Evolutionary conservation across 345 rosid genomes (phyloP).

Genomic region (Eucalyptus shirleyi): DNA sequence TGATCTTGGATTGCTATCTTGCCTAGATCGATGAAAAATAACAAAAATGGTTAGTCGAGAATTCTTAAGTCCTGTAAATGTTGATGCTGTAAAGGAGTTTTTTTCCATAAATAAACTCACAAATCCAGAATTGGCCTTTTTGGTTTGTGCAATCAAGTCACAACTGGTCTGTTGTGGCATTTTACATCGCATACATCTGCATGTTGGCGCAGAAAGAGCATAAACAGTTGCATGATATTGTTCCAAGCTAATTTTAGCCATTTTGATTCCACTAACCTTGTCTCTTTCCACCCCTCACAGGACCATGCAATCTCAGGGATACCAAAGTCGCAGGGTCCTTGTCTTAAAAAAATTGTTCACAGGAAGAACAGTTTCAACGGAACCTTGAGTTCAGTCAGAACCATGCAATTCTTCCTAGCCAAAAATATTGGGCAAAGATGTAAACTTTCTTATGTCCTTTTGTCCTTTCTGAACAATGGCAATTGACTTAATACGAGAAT

Average conservation of each 20-base stretch:
- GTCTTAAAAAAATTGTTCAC: neutral
- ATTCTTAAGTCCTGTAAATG: neutral
- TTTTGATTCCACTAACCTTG: neutral
- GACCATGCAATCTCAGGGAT: neutral
- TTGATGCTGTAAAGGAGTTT: neutral
- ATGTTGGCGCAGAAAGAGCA: neutral
- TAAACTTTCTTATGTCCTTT: neutral
- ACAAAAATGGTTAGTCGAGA: neutral
- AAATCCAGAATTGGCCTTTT: neutral
- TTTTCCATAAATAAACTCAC: neutral
- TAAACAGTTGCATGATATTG: neutral
- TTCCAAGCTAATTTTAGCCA: neutral
- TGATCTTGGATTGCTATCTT: neutral
- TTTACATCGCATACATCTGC: neutral
- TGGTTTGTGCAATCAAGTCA: neutral
- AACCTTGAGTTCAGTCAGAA: neutral
- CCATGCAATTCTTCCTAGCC: neutral
- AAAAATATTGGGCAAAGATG: neutral
- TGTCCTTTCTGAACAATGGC: neutral
- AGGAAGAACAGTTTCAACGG: neutral
- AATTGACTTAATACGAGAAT: neutral
- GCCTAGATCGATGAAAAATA: neutral
- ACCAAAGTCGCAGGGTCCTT: neutral
- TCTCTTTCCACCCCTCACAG: neutral
- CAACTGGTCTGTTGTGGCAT: neutral